Conservation (phyloP, 2,329 filamentous ascomycete species). For the Xylaria digitata region DNA sequence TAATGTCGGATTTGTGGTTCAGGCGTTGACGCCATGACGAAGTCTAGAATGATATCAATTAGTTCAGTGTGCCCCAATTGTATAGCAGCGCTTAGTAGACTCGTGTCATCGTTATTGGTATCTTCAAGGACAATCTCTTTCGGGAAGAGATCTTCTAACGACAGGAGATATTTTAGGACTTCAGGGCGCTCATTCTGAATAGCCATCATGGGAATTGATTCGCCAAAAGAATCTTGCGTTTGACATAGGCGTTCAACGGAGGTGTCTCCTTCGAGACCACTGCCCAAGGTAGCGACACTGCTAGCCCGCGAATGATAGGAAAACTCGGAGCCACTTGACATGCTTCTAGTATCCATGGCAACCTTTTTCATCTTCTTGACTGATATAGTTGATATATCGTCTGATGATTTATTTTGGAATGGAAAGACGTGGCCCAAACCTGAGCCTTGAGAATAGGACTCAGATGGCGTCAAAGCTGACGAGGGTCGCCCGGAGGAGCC, state of each 20-base stretch:
- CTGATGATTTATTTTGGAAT: conserved; percentile 74
- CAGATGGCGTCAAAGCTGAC: conserved; percentile 56
- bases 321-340: conserved; percentile 85
- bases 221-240: conserved; percentile 76
- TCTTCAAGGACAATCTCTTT: conserved; percentile 79
- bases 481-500: conserved; percentile 58
- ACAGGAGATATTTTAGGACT: conserved; percentile 82
- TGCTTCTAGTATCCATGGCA: conserved; percentile 87
- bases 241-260: conserved; percentile 83
- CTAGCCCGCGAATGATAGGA: conserved; percentile 84
- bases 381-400: conserved; percentile 51
- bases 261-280: conserved; percentile 83
- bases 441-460: conserved; percentile 66
- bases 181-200: conserved; percentile 77
- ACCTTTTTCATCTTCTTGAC: conserved; percentile 78
- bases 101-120: conserved; percentile 89
- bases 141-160: conserved; percentile 80
- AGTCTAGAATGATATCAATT: conserved; percentile 79
- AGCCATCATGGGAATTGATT: conserved; percentile 90
- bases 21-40: conserved; percentile 69
- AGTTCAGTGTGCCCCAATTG: conserved; percentile 82
- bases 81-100: conserved; percentile 87
- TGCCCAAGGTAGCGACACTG: conserved; percentile 79
- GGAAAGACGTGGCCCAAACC: conserved; percentile 89
- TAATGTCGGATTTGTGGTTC: conserved; percentile 72